Base-by-base conservation (phyloP, 73 alveolate genomes). In the Tetrahymena malaccensis region DNA sequence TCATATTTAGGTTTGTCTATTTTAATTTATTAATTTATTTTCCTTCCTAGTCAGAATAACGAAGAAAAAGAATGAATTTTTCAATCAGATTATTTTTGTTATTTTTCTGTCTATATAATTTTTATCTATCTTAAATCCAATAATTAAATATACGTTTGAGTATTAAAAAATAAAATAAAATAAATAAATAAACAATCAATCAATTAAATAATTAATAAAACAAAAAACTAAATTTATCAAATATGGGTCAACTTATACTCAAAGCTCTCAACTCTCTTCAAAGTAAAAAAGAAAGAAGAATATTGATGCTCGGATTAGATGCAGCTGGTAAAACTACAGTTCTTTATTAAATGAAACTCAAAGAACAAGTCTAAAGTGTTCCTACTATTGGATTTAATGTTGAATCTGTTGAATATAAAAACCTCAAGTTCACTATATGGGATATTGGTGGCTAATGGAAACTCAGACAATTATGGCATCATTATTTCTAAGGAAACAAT, bases 331-430 rank as follows among this genome's bases (percentile, higher is more conserved):
- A 97, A 85, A 97, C 98, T 50, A 95, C 98, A 22, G 55, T 95
- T 15, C 97, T 97, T 43, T 98, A 98, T 96, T 93, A 96, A 93
- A 96, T 98, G 95, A 97, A 98, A 94, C 94, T 99, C 93, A 98
- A 97, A 21, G 98, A 98, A 89, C 94, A 96, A 10, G 97, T 96
- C 1, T 94, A 97, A 44, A 96, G 99, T 34, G 96, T 95, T 50
- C 99, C 99, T 15, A 98, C 99, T 31, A 99, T 99, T 50, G 99
- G 99, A 55, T 98, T 98, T 95, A 98, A 97, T 85, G 98, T 98
- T 10, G 99, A 98, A 96, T 96, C 97, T 27, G 97, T 99, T 31
- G 98, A 98, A 94, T 97, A 99, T 97, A 98, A 98, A 96, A 96
- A 96, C 56, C 35, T 97, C 94, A 94, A 95, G 43, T 95, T 99